Evolutionary conservation across 1,284 basidiomycete genomes (phyloP).

Genomic region (Austroboletus niveus): DNA sequence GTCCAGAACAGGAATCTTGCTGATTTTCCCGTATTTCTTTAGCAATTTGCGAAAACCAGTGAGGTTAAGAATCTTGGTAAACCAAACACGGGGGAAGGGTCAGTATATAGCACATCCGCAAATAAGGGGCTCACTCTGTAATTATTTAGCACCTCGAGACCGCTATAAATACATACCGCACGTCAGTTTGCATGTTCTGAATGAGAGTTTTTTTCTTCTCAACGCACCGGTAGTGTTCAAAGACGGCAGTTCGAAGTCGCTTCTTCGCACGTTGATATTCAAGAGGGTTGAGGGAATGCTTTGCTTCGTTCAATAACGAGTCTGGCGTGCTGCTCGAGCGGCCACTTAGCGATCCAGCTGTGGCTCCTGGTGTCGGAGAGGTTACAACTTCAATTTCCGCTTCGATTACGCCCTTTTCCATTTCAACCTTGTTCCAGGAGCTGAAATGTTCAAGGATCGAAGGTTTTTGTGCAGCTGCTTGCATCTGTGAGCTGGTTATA

Average conservation of each 20-base stretch:
- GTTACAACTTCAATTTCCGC: background rate
- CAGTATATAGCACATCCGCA: constrained; percentile 7
- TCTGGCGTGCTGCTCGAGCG: background rate
- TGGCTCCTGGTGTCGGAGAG: background rate
- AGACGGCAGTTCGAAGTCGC: constrained; percentile 76
- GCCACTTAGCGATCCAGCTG: background rate
- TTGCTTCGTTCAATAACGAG: background rate
- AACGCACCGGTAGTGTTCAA: constrained; percentile 80
- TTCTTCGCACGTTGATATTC: constrained; percentile 82
- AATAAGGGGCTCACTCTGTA: constrained; percentile 61
- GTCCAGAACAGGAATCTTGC: constrained; percentile 64
- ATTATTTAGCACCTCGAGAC: constrained; percentile 80
- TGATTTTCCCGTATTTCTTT: constrained; percentile 92
- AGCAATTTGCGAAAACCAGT: constrained; percentile 90
- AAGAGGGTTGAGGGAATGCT: constrained; percentile 56
- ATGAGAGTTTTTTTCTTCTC: too few relatives aligned
- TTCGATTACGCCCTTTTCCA: background rate
- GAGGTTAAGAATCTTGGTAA: constrained; percentile 75
- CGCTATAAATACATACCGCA: constrained; percentile 38
- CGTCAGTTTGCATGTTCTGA: constrained; percentile 12
- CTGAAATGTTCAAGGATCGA: background rate
- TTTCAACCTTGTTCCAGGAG: background rate
- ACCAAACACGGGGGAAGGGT: background rate
- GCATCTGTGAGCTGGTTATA: background rate
- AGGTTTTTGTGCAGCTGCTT: background rate